Conservation (phyloP, 2,329 filamentous ascomycete genomes). For the Cladosporium cucumerinum region DNA sequence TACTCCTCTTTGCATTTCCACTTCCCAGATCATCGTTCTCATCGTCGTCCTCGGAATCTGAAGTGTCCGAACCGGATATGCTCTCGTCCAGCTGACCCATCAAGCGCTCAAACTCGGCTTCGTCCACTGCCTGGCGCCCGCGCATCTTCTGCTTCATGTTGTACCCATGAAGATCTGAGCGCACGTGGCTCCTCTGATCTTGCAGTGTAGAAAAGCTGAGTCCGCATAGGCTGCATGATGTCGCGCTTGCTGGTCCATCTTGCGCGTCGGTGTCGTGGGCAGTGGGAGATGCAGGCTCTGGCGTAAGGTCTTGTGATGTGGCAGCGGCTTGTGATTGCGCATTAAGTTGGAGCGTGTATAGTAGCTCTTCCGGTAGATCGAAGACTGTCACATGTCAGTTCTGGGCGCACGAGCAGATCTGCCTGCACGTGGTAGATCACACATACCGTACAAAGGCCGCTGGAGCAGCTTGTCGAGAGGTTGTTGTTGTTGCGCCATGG, state of each 20-base stretch:
- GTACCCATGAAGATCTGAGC: constrained; percentile 89
- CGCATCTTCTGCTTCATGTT: constrained; percentile 90
- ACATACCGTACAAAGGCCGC: constrained; percentile 50
- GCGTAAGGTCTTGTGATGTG: constrained; percentile 26
- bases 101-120: constrained; percentile 81
- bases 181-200: constrained; percentile 81
- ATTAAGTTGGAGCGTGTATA: constrained; percentile 64
- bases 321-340: constrained; percentile 44
- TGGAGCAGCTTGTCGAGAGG: constrained; percentile 39
- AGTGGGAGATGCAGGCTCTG: constrained; percentile 20
- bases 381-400: constrained; percentile 58
- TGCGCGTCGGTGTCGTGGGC: constrained; percentile 5
- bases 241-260: constrained; percentile 50
- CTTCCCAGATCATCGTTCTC: constrained; percentile 58
- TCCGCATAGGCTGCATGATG: constrained; percentile 76
- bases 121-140: constrained; percentile 67
- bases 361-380: constrained; percentile 72
- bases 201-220: constrained; percentile 67
- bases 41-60: constrained; percentile 62
- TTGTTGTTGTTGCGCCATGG: constrained; percentile 4
- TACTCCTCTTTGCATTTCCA: constrained; percentile 60
- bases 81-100: constrained; percentile 86
- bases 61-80: constrained; percentile 72
- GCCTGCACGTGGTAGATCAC: neutral
- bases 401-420: neutral